A percentile compares a stretch with the other conserved stretches of the same genome.
Conservation (phyloP, 331 rosid genomes). For the Telfairia occidentalis region DNA sequence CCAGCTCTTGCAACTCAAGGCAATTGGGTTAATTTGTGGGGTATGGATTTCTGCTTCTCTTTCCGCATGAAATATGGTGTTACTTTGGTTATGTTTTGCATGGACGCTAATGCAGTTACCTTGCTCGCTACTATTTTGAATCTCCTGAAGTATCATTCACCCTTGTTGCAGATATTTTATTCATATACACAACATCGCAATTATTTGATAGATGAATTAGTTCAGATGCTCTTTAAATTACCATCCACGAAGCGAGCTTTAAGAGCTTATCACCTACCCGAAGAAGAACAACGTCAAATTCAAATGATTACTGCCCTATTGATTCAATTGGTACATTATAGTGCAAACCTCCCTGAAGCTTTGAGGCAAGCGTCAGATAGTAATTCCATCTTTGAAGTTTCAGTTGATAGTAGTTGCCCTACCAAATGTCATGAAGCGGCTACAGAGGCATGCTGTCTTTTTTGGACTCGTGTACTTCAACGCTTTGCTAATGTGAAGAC, state of each 20-base stretch:
- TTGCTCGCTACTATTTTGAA: neutral
- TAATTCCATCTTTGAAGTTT: constrained; percentile 64
- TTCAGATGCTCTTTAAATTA: constrained; percentile 78
- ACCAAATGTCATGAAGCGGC: constrained; percentile 61
- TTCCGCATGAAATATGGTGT: constrained; percentile 7
- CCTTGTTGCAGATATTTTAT: constrained; percentile 76
- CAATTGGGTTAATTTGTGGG: constrained; percentile 80
- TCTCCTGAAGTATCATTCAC: neutral
- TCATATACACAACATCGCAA: constrained; percentile 71
- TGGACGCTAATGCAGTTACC: neutral
- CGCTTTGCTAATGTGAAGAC: constrained; percentile 72
- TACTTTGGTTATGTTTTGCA: constrained; percentile 9
- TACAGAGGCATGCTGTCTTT: constrained; percentile 68
- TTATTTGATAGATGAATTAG: constrained; percentile 87
- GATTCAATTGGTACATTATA: constrained; percentile 78
- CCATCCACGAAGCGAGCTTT: constrained; percentile 82
- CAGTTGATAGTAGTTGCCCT: constrained; percentile 53
- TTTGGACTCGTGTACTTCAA: constrained; percentile 88
- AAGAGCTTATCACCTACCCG: constrained; percentile 80
- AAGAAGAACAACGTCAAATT: constrained; percentile 94
- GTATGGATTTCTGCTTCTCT: constrained; percentile 32
- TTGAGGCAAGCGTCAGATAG: constrained; percentile 61
- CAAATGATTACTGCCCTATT: constrained; percentile 93
- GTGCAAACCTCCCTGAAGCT: constrained; percentile 85
- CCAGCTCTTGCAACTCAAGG: constrained; percentile 93